A percentile compares a stretch with the other conserved stretches of the same genome.
Evolutionary conservation across 2,329 filamentous ascomycete species (phyloP).

Genomic region (Dactylellina sp.): DNA sequence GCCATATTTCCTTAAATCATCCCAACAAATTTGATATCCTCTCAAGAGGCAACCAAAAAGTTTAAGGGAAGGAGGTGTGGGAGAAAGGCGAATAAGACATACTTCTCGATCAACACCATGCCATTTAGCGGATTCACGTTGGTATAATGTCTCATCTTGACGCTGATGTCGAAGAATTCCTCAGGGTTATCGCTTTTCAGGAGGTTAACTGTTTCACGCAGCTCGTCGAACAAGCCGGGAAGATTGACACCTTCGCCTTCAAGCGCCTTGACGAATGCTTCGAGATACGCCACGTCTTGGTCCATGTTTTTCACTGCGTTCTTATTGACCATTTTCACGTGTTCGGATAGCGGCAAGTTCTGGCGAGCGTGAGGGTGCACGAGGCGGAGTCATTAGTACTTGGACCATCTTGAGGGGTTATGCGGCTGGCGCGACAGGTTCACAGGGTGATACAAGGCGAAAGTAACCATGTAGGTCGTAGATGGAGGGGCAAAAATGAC

Average conservation of each 20-base stretch:
- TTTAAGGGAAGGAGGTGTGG: constrained; percentile 7
- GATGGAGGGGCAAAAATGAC: constrained; percentile 17
- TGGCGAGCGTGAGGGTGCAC: constrained; percentile 61
- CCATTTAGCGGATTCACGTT: constrained; percentile 92
- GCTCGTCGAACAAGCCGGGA: constrained; percentile 87
- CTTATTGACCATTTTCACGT: constrained; percentile 87
- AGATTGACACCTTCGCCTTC: constrained; percentile 76
- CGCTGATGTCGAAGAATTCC: constrained; percentile 93
- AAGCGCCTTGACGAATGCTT: constrained; percentile 85
- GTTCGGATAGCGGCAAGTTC: constrained; percentile 79
- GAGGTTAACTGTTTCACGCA: constrained; percentile 90
- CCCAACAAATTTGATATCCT: constrained; percentile 14
- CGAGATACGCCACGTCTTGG: constrained; percentile 84
- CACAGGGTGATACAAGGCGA: constrained; percentile 59
- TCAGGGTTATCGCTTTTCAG: constrained; percentile 89
- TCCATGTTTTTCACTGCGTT: constrained; percentile 84
- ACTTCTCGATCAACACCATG: constrained; percentile 91
- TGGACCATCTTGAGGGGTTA: constrained; percentile 49
- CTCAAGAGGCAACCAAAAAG: constrained; percentile 2
- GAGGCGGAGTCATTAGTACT: constrained; percentile 50
- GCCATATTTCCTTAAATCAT: constrained; percentile 23
- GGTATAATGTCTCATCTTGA: constrained; percentile 91
- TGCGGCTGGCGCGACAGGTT: constrained; percentile 55
- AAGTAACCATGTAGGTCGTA: constrained; percentile 54
- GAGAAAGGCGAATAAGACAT: constrained; percentile 61